Evolutionary conservation across 2,329 filamentous ascomycete genomes (phyloP).

Genomic region (Talaromyces rugulosus): DNA sequence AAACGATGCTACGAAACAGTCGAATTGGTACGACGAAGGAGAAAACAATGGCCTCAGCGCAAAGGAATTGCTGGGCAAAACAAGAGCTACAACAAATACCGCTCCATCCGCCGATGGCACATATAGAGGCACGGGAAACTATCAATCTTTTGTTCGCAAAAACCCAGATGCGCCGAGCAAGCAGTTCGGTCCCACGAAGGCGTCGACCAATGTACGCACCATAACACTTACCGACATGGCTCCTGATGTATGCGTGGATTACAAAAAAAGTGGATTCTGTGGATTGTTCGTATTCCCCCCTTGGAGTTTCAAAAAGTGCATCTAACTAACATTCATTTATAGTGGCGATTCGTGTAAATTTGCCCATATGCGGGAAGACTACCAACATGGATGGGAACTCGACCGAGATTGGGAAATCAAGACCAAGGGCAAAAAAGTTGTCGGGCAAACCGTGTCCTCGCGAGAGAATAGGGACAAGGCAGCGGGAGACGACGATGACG

Average conservation of each 20-base stretch:
- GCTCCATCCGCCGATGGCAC: conserved; percentile 54
- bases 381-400: conserved; percentile 90
- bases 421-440: conserved; percentile 53
- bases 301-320: conserved; percentile 53
- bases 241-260: conserved; percentile 93
- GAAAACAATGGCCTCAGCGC: conserved; percentile 39
- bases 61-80: conserved; percentile 49
- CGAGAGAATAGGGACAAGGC: conserved; percentile 40
- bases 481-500: conserved; percentile 48
- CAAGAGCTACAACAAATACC: conserved; percentile 18
- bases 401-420: conserved; percentile 90
- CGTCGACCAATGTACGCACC: conserved; percentile 79
- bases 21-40: conserved; percentile 85
- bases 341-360: conserved; percentile 72
- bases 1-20: conserved; percentile 86
- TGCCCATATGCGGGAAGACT: conserved; percentile 58
- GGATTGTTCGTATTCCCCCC: conserved; percentile 34
- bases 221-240: conserved; percentile 88
- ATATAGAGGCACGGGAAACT: conserved; percentile 72
- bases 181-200: conserved; percentile 80
- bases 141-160: conserved; percentile 71
- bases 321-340: conserved; percentile 40
- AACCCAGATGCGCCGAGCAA: conserved; percentile 69
- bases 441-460: conserved; percentile 47
- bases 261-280: conserved; percentile 70